Percentiles rank a stretch among this genome's conserved stretches.
phyloP scores from a whole-genome alignment of 306 rosid genomes.

The Canavalia ensiformis region DNA sequence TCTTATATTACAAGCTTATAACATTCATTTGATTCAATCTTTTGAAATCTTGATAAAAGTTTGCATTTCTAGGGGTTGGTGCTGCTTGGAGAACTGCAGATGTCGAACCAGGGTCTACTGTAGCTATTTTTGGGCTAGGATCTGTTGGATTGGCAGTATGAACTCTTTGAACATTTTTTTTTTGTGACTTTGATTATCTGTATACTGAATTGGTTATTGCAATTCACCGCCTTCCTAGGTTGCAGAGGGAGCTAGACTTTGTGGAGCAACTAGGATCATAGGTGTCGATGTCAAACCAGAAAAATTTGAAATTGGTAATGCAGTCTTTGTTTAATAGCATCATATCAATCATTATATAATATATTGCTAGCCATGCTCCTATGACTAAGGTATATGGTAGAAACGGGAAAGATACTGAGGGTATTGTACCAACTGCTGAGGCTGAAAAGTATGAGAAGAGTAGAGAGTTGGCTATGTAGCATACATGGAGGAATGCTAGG shows the following conservation, averaged over 20 bases:
- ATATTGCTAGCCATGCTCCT: not conserved
- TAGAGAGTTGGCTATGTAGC: too few species aligned
- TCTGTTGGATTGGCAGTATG: constrained; percentile 84
- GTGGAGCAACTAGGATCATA: constrained; percentile 80
- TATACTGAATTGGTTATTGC: constrained; percentile 17
- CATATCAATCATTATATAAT: not conserved
- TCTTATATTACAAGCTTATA: not conserved
- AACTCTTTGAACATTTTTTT: not conserved
- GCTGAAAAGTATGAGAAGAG: not conserved
- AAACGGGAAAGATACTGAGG: not conserved
- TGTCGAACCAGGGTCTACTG: constrained; percentile 80
- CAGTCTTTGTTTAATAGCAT: not conserved
- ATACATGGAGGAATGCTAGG: too few species aligned
- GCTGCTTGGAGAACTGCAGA: constrained; percentile 93
- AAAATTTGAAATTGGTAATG: constrained; percentile 72
- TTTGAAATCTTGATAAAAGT: not conserved
- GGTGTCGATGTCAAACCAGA: constrained; percentile 77
- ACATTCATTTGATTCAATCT: constrained; percentile 21
- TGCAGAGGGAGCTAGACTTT: constrained; percentile 91
- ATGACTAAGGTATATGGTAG: not conserved
- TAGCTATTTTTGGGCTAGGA: constrained; percentile 87
- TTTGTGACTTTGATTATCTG: not conserved
- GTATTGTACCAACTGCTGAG: not conserved
- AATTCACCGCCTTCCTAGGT: constrained; percentile 57
- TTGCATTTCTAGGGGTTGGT: constrained; percentile 71